Percentiles rank a stretch among this genome's conserved stretches.
phyloP scores from a whole-genome alignment of 345 rosid species.

The Brassica carinata region DNA sequence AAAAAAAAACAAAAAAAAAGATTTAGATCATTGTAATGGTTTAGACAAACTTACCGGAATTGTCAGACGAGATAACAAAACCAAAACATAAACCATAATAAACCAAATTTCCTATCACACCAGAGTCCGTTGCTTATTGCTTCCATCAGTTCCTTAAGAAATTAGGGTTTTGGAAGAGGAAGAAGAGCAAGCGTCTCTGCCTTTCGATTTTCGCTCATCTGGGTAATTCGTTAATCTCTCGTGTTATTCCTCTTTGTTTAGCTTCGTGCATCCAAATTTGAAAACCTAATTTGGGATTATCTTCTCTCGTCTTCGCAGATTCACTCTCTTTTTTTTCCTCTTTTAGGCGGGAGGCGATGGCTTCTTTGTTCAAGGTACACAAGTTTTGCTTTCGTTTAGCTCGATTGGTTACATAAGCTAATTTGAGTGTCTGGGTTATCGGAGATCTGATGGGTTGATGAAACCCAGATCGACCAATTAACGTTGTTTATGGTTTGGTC shows the following conservation, averaged over 20 bases:
- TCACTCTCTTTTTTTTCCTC: background rate
- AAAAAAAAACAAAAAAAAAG: no score
- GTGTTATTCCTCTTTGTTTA: background rate
- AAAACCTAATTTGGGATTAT: constrained; percentile 15
- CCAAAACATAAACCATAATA: background rate
- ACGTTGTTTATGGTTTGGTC: constrained; percentile 17
- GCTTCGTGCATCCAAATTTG: background rate
- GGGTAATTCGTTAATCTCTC: background rate
- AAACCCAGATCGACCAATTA: constrained; percentile 10
- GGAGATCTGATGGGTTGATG: background rate
- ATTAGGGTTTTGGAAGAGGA: background rate
- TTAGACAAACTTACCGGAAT: background rate
- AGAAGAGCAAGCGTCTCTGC: constrained; percentile 10
- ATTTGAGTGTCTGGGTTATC: constrained; percentile 4
- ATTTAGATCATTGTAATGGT: background rate
- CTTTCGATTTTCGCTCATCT: constrained; percentile 11
- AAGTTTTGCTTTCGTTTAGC: background rate
- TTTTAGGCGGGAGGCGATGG: constrained; percentile 42
- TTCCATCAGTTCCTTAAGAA: background rate
- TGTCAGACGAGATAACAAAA: background rate
- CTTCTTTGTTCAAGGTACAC: constrained; percentile 76
- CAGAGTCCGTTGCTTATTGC: background rate
- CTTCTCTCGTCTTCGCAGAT: constrained; percentile 29
- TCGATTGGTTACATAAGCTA: background rate
- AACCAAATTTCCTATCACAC: background rate